Evolutionary conservation across 2,329 filamentous ascomycete species (phyloP), one percentile per base, ranked within the genome.

Genomic region (Ophiostoma tasmaniense): DNA sequence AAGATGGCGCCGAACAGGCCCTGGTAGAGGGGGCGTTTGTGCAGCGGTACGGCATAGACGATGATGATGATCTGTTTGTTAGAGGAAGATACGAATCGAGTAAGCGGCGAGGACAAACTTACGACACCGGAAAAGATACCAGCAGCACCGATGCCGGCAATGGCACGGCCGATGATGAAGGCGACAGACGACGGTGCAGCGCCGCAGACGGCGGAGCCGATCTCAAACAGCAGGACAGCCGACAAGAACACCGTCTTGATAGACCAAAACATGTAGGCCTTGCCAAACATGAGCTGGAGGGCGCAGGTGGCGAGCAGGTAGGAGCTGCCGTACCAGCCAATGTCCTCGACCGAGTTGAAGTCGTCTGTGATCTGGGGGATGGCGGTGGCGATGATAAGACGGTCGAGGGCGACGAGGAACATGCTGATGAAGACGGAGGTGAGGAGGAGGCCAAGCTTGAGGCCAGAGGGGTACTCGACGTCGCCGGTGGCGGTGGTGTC

Each of bases 81-180:
- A 55, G 50, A 3, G 50, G 14, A 10, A 8, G 25, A 25, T 1
- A 55, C 11, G 8, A 25, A 11, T 1, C 50, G n/a, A 55, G 50
- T 13, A 8, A 52, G 50, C n/a, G 50, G 50, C 17, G 50, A 52
- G n/a, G 10, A 14, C 4, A 25, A 25, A 61, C 55, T 30, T 61
- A 61, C 55, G 71, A 73, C 75, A 14, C 79, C 79, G 2, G 77
- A 74, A 61, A 79, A 78, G 68, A 81, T 78, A 52, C 80, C 79
- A 0, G 77, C 77, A 0, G 76, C 74, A 1, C 80, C 79, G 1
- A 79, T 67, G 7, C 80, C 80, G 55, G 79, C 76, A 39, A 81
- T 75, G 52, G 78, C 80, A 13, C 80, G 76, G 6, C 80, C 80
- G 50, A 80, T 35, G 35, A 81, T 81, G 65, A 81, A 78, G n/a